Conservation (phyloP, 495 filamentous ascomycete species). For the Aspergillus sclerotiicarbonarius region DNA sequence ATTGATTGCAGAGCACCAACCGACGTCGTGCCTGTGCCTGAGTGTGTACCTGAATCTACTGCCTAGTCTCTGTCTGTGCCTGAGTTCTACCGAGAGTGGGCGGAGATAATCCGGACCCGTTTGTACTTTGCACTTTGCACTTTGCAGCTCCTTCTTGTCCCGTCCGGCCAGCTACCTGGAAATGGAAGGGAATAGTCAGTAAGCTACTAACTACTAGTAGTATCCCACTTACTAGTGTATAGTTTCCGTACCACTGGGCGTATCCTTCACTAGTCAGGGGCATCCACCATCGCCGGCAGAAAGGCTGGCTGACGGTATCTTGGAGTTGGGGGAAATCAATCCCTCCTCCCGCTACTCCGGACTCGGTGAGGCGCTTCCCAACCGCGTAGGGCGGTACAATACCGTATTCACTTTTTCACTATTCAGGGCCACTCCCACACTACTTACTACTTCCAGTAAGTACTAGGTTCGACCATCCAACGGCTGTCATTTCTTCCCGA, state of each 20-base stretch:
- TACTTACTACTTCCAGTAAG: background rate
- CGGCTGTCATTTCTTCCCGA: slow-evolving; percentile 2
- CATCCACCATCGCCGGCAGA: slow-evolving; percentile 1
- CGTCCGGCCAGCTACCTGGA: background rate
- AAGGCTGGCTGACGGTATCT: background rate
- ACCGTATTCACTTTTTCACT: too few relatives aligned
- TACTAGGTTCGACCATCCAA: background rate
- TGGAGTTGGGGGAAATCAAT: too few relatives aligned
- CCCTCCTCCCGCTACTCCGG: background rate
- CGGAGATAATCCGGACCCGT: background rate
- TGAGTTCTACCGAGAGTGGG: background rate
- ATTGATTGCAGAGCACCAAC: background rate
- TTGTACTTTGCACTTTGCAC: background rate
- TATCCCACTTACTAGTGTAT: too few relatives aligned
- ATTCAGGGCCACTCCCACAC: background rate
- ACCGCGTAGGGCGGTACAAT: background rate
- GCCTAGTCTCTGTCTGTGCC: background rate
- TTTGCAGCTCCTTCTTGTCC: background rate
- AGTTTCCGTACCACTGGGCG: background rate
- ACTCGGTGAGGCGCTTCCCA: background rate
- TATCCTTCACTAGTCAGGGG: slow-evolving; percentile 15
- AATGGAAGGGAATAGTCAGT: background rate
- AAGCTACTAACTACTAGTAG: background rate
- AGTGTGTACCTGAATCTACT: background rate
- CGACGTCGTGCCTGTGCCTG: background rate